Percentiles rank a stretch among this genome's conserved stretches.
Conservation (phyloP, 1,139 yeast species). For the Yamadazyma aaseri region DNA sequence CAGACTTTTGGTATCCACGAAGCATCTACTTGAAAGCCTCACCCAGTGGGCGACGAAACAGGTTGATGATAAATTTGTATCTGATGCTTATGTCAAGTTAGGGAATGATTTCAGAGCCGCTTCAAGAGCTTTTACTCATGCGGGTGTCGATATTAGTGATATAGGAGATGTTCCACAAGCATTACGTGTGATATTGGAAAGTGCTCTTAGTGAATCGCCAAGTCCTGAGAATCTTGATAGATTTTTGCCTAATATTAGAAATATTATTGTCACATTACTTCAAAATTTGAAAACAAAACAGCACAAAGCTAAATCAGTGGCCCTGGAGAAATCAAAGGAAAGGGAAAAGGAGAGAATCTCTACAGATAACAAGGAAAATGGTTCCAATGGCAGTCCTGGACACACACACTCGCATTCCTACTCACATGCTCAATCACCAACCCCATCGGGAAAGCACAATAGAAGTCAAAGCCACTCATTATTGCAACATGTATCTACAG, state of each 20-base stretch:
- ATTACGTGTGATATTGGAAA: constrained; percentile 70
- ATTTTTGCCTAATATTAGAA: constrained; percentile 82
- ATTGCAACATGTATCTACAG: background rate
- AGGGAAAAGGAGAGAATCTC: background rate
- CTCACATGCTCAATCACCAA: constrained; percentile 1
- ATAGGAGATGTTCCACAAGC: constrained; percentile 46
- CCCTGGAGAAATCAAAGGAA: constrained; percentile 5
- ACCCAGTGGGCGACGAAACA: constrained; percentile 88
- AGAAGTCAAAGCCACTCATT: constrained; percentile 2
- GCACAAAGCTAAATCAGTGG: constrained; percentile 38
- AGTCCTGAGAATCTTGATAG: constrained; percentile 79
- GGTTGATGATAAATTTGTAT: constrained; percentile 80
- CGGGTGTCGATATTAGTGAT: constrained; percentile 44
- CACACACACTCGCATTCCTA: constrained; percentile 1
- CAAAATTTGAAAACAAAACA: constrained; percentile 84
- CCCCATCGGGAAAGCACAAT: background rate
- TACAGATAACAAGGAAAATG: background rate
- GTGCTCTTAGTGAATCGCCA: constrained; percentile 83
- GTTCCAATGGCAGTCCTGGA: background rate
- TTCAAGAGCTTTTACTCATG: constrained; percentile 49
- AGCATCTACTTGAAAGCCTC: constrained; percentile 77
- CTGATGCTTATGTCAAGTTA: constrained; percentile 86
- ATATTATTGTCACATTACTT: constrained; percentile 77
- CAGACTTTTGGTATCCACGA: constrained; percentile 80
- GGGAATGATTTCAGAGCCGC: constrained; percentile 94